Conservation (phyloP, 1,284 basidiomycete genomes). For the Paramarasmius palmivorus region DNA sequence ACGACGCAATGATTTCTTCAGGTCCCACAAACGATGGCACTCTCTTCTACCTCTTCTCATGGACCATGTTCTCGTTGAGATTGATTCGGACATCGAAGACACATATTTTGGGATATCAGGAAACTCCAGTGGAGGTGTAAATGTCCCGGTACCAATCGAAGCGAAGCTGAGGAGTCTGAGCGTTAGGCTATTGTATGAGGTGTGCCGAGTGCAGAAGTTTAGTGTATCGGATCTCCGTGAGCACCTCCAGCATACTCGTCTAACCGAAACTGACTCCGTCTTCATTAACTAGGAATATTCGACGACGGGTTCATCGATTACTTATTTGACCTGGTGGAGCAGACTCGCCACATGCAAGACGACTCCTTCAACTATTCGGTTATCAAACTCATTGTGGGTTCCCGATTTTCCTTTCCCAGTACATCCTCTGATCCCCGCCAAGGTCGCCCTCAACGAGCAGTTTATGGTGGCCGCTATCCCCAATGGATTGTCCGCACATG, state of each 20-base stretch:
- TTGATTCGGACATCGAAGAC: constrained; percentile 68
- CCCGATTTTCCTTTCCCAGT: constrained; percentile 3
- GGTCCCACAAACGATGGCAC: constrained; percentile 80
- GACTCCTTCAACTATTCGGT: constrained; percentile 94
- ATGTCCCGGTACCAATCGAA: constrained; percentile 72
- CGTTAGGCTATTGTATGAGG: constrained; percentile 83
- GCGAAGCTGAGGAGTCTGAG: constrained; percentile 74
- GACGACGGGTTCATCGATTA: constrained; percentile 85
- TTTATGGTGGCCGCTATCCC: constrained; percentile 86
- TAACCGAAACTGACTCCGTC: not conserved
- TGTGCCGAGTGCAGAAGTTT: constrained; percentile 87
- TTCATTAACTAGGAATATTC: constrained; percentile 64
- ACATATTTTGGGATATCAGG: constrained; percentile 47
- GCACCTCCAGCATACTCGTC: constrained; percentile 28
- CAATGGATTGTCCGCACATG: constrained; percentile 1
- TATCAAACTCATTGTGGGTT: constrained; percentile 78
- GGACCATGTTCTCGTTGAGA: constrained; percentile 72
- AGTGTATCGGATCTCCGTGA: constrained; percentile 72
- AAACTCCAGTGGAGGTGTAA: constrained; percentile 37
- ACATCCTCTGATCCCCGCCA: not conserved
- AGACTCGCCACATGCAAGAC: constrained; percentile 85
- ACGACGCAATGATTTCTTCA: constrained; percentile 68
- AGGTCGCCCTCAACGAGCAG: constrained; percentile 96
- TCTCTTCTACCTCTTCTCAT: constrained; percentile 81
- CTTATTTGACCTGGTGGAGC: constrained; percentile 92